These are phyloP conservation scores for Cryptococcus hybrid DNA, from an alignment of 1,284 basidiomycete genomes.

Conservation along the genomic window DNA sequence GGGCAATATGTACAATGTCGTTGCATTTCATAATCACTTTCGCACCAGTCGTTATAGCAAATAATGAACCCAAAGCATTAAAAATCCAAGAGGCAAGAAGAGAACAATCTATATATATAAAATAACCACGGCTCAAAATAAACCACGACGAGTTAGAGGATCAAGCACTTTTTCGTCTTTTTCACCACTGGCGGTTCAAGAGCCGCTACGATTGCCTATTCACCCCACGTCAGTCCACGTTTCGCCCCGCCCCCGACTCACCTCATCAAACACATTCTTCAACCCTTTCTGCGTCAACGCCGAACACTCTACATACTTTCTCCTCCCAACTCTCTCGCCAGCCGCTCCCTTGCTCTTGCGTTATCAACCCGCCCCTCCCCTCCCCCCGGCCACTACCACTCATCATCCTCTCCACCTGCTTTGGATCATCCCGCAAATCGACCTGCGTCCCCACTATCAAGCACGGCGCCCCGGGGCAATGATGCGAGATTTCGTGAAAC, in stretches of 20 bases:
- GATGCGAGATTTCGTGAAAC: conserved; percentile 99
- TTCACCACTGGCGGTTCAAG: conserved; percentile 92
- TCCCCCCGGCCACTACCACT: too few relatives aligned
- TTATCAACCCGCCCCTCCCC: conserved; percentile 61
- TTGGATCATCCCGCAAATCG: conserved; percentile 90
- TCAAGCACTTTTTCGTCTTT: conserved; percentile 77
- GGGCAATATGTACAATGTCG: too few relatives aligned
- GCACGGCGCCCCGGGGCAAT: conserved; percentile 99
- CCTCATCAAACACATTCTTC: conserved; percentile 99
- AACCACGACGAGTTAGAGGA: conserved; percentile 60
- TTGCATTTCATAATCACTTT: too few relatives aligned
- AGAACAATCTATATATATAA: conserved; percentile 43
- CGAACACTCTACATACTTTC: conserved; percentile 99
- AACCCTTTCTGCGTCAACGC: conserved; percentile 98
- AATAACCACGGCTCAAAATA: too few relatives aligned
- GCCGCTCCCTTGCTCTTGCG: conserved; percentile 85
- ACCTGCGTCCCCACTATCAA: conserved; percentile 98
- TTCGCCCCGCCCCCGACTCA: conserved; percentile 51
- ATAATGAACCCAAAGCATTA: neutral
- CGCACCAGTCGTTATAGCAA: too few relatives aligned
- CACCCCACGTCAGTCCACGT: neutral
- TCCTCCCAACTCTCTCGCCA: conserved; percentile 95
- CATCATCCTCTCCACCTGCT: conserved; percentile 88
- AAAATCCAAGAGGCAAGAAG: neutral
- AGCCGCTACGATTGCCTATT: conserved; percentile 94